Conservation (phyloP, 2,329 filamentous ascomycete species). For the Aspergillus glaucus region DNA sequence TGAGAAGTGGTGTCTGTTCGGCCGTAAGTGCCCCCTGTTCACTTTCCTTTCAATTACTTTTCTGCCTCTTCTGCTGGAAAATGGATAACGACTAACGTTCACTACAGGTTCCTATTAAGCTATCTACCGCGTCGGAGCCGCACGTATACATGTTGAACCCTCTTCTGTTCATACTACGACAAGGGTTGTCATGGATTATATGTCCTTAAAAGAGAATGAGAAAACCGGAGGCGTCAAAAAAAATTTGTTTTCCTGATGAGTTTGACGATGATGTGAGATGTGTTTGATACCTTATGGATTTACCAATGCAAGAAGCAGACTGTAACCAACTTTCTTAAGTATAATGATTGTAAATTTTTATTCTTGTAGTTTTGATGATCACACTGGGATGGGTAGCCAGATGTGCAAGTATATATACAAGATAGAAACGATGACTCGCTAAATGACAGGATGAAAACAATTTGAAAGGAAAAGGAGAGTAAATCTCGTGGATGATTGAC, state of each 20-base stretch:
- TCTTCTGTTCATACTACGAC: not conserved
- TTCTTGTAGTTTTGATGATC: not conserved
- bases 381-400: not conserved
- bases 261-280: not conserved
- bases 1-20: constrained; percentile 89
- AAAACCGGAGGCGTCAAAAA: too few relatives aligned
- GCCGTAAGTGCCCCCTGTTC: constrained; percentile 47
- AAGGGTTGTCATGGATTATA: too few relatives aligned
- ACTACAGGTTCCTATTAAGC: constrained; percentile 24
- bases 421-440: not conserved
- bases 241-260: not conserved
- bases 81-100: constrained; percentile 5
- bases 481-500: not conserved
- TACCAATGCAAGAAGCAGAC: too few relatives aligned
- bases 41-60: not conserved
- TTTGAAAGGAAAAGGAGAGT: not conserved
- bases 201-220: too few relatives aligned
- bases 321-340: not conserved
- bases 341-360: not conserved
- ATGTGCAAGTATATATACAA: not conserved
- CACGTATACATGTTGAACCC: not conserved
- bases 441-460: not conserved
- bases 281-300: not conserved
- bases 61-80: not conserved
- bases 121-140: not conserved